phyloP scores from a whole-genome alignment of 768 basidiomycete species.

The Pulveroboletus sp. region DNA sequence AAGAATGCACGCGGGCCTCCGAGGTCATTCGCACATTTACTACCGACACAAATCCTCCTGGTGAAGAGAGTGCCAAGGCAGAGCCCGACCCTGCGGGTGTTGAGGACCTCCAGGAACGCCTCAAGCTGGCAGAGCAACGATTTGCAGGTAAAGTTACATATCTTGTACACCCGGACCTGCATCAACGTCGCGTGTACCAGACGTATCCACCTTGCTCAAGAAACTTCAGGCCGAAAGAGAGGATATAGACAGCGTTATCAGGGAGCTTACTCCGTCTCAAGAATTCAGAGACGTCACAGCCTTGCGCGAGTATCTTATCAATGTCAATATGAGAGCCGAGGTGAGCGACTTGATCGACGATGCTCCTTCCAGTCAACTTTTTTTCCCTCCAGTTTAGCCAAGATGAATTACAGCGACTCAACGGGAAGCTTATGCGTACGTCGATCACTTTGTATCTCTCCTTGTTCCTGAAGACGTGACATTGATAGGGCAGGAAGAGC shows the following conservation, averaged over 20 bases:
- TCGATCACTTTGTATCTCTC: not conserved
- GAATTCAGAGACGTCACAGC: conserved; percentile 59
- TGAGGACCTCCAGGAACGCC: conserved; percentile 58
- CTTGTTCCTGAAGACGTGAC: conserved; percentile 3
- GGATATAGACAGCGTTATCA: conserved; percentile 63
- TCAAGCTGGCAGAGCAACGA: conserved; percentile 72
- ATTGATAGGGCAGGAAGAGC: conserved; percentile 71
- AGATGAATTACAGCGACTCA: conserved; percentile 76
- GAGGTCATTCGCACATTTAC: not conserved
- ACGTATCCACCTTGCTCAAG: conserved; percentile 75
- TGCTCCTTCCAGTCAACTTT: not conserved
- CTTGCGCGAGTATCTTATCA: conserved; percentile 69
- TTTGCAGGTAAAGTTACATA: conserved; percentile 51
- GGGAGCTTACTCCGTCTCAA: conserved; percentile 66
- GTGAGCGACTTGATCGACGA: conserved; percentile 37
- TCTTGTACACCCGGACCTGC: not conserved
- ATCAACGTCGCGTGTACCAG: conserved; percentile 35
- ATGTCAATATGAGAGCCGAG: conserved; percentile 61
- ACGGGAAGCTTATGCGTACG: conserved; percentile 68
- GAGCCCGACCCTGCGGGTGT: conserved; percentile 29
- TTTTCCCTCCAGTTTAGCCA: conserved; percentile 51
- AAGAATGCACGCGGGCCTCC: not conserved
- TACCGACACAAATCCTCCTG: not conserved
- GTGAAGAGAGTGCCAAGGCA: not conserved
- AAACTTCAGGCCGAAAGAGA: conserved; percentile 67